phyloP scores from a whole-genome alignment of 768 basidiomycete genomes.

The Mrakia gelida region DNA sequence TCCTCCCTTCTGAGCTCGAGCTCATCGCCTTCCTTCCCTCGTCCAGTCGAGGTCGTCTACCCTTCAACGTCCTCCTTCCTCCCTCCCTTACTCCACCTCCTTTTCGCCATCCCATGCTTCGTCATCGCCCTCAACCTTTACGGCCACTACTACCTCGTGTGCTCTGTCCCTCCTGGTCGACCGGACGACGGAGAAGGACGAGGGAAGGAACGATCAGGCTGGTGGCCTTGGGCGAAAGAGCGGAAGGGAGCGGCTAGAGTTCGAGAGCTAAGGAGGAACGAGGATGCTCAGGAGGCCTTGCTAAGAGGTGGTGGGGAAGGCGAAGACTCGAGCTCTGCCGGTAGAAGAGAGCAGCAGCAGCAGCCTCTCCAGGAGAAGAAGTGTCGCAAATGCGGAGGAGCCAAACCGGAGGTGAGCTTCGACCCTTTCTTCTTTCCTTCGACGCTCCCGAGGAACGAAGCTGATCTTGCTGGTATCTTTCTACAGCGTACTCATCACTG shows the following conservation, averaged over 20 bases:
- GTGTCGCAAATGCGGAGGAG: constrained; percentile 64
- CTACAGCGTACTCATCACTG: constrained; percentile 86
- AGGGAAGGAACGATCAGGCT: constrained; percentile 45
- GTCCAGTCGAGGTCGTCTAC: constrained; percentile 69
- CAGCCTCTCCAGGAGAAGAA: constrained; percentile 47
- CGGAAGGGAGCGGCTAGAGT: constrained; percentile 32
- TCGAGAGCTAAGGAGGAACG: constrained; percentile 33
- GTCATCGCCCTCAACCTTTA: constrained; percentile 72
- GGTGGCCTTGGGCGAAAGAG: constrained; percentile 58
- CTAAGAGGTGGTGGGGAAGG: neutral
- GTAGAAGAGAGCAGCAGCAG: neutral
- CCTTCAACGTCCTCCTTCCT: constrained; percentile 46
- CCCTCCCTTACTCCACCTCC: constrained; percentile 54
- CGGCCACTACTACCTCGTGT: constrained; percentile 79
- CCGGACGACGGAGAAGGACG: constrained; percentile 52
- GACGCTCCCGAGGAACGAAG: neutral
- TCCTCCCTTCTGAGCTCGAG: neutral
- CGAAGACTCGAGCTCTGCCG: neutral
- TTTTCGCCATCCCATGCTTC: constrained; percentile 62
- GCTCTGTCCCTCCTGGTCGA: constrained; percentile 74
- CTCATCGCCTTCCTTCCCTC: neutral
- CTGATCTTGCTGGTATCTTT: constrained; percentile 18
- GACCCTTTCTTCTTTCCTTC: neutral
- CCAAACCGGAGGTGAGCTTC: constrained; percentile 69
- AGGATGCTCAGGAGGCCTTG: constrained; percentile 3